These are phyloP conservation scores for Calonectria pseudoturangicola DNA, from an alignment of 2,329 filamentous ascomycete genomes.

Conservation along the genomic window DNA sequence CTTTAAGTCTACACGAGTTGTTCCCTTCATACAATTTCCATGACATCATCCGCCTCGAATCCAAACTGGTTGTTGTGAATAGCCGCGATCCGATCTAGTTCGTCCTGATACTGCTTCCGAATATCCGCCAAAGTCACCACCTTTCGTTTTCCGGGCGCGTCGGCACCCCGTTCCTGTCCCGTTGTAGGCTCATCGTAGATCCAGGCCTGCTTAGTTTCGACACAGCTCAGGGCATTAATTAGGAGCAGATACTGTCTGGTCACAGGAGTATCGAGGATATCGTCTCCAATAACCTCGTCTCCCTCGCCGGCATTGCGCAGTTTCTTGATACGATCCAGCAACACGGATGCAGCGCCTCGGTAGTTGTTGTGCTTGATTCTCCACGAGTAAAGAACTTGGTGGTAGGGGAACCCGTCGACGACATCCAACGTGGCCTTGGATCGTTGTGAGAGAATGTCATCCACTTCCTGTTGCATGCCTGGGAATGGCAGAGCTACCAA, in stretches of 20 bases:
- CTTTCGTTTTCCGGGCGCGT: constrained; percentile 73
- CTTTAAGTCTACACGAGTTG: constrained; percentile 52
- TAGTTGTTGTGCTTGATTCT: constrained; percentile 89
- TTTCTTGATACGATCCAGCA: constrained; percentile 79
- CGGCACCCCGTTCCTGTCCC: constrained; percentile 49
- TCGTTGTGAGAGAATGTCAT: constrained; percentile 83
- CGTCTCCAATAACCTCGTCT: constrained; percentile 72
- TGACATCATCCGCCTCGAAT: constrained; percentile 75
- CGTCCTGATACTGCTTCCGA: constrained; percentile 90
- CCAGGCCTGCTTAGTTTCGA: constrained; percentile 87
- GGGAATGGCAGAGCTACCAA: constrained; percentile 87
- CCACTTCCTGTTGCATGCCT: constrained; percentile 84
- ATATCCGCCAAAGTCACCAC: constrained; percentile 91
- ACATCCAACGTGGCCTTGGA: constrained; percentile 82
- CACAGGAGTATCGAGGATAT: constrained; percentile 77
- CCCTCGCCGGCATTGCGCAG: constrained; percentile 76
- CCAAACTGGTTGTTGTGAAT: constrained; percentile 94
- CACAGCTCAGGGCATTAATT: constrained; percentile 93
- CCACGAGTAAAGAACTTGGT: constrained; percentile 94
- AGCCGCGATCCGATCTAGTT: constrained; percentile 90
- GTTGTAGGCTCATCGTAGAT: constrained; percentile 70
- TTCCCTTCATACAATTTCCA: constrained; percentile 68
- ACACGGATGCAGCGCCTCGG: constrained; percentile 82
- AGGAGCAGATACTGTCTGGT: constrained; percentile 89
- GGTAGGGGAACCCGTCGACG: constrained; percentile 83